Evolutionary conservation across 2,329 filamentous ascomycete genomes (phyloP), one percentile per base, ranked within the genome.

Genomic region (Byssothecium circinans): DNA sequence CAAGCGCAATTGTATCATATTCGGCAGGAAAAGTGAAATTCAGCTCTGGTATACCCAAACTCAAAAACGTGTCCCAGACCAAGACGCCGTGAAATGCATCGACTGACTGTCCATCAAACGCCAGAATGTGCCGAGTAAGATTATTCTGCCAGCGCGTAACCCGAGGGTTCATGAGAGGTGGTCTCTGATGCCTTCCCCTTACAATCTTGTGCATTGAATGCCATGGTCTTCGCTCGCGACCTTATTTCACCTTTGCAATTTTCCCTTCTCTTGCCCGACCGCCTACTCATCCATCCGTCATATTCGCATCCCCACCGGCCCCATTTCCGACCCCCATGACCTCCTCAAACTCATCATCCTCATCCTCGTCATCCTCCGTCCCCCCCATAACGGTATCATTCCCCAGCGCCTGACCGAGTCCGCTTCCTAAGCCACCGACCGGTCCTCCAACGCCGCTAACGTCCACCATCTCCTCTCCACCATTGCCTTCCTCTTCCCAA

Each of bases 391-490:
- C 44, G 17, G 59, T 62, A 56, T 69, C 67, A n/a, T 32, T 52
- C 2, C 19, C 34, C 34, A 19, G 12, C 34, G 36, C 20, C 11
- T 14, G 6, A 7, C 20, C 20, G 4, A 14, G 12, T 2, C 41
- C 49, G 1, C 49, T 57, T 7, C 33, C 30, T 7, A 34, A 41
- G 1, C 53, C 52, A n/a, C 57, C 58, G 4, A 62, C 65, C 5
- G 62, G 56, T 6, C 67, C 69, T 0, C 61, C 65, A n/a, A 55
- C 50, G 2, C 58, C 68, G 89, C 69, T 87, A 84, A 52, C 91
- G 89, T 78, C 83, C 85, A 43, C 55, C 25, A 85, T 88, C 74
- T 87, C 85, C n/a, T 87, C 85, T n/a, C 63, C 61, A 17, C 58
- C 67, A 45, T 83, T 83, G 2, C 80, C 82, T 45, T 79, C 90